A percentile compares a stretch with the other conserved stretches of the same genome.
Evolutionary conservation across 2,329 filamentous ascomycete species (phyloP).

Genomic region (Sporothrix luriei): DNA sequence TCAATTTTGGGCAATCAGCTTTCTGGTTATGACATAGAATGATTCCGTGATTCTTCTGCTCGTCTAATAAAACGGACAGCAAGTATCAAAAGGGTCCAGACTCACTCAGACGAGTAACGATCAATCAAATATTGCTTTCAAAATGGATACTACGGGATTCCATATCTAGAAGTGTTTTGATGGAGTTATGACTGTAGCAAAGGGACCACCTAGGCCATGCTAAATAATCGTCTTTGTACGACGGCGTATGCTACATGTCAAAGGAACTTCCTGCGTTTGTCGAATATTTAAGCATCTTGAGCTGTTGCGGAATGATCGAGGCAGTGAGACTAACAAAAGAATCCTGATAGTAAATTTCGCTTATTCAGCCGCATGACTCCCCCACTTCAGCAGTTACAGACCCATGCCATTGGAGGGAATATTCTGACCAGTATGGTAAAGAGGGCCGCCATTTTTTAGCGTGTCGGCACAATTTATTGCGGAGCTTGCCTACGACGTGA

Average conservation of each 20-base stretch:
- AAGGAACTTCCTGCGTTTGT: too few species aligned
- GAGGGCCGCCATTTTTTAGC: slow-evolving; percentile 8
- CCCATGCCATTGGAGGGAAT: slow-evolving; percentile 19
- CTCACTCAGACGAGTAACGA: not conserved
- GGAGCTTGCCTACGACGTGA: slow-evolving; percentile 18
- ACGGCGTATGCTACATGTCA: too few species aligned
- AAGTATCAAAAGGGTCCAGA: not conserved
- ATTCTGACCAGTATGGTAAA: slow-evolving; percentile 1
- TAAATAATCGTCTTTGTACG: too few species aligned
- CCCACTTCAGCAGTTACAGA: not conserved
- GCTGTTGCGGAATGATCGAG: not conserved
- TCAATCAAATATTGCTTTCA: not conserved
- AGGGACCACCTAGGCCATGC: too few species aligned
- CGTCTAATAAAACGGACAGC: too few species aligned
- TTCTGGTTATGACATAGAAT: not conserved
- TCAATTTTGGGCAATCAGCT: not conserved
- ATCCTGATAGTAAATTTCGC: not conserved
- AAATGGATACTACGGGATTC: too few species aligned
- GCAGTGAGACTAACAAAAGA: not conserved
- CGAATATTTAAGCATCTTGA: too few species aligned
- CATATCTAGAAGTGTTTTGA: too few species aligned
- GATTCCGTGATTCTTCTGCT: not conserved
- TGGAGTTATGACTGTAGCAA: too few species aligned
- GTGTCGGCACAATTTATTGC: slow-evolving; percentile 23
- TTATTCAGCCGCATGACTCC: slow-evolving; percentile 7